A percentile compares a stretch with the other conserved stretches of the same genome.
Evolutionary conservation across 768 basidiomycete species (phyloP).

Genomic region (Pilatotrama ljubarskyi): DNA sequence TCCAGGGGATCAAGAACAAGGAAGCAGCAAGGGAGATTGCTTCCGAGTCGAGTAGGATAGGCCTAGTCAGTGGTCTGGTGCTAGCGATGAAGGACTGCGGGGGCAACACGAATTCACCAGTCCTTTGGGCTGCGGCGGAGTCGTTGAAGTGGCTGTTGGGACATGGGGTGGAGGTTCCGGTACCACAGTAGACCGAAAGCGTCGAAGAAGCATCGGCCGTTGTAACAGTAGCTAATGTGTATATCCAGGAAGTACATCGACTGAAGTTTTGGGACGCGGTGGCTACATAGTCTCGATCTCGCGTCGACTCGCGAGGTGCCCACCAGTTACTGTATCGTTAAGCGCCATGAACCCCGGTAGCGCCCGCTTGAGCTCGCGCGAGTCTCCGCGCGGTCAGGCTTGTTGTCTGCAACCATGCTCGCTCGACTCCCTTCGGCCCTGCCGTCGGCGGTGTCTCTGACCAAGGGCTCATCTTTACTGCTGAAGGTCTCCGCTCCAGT

Average conservation of each 20-base stretch:
- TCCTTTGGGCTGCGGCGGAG: constrained; percentile 53
- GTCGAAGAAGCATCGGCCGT: too few relatives aligned
- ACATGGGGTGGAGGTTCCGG: constrained; percentile 24
- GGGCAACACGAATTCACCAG: constrained; percentile 35
- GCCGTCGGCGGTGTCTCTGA: neutral
- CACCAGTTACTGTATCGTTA: too few relatives aligned
- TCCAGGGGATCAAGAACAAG: constrained; percentile 45
- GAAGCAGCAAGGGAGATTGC: constrained; percentile 44
- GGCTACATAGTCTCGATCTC: too few relatives aligned
- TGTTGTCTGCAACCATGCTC: constrained; percentile 9
- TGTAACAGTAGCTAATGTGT: too few relatives aligned
- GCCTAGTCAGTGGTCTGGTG: constrained; percentile 55
- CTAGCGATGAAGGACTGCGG: constrained; percentile 46
- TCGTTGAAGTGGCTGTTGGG: constrained; percentile 45
- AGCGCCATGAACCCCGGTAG: too few relatives aligned
- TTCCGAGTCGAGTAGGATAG: constrained; percentile 51
- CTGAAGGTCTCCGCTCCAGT: neutral
- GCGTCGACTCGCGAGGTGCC: too few relatives aligned
- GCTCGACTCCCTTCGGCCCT: constrained; percentile 9
- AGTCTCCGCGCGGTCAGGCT: too few relatives aligned
- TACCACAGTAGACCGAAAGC: constrained; percentile 1
- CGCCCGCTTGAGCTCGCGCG: too few relatives aligned
- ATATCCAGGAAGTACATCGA: too few relatives aligned
- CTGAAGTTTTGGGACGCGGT: too few relatives aligned
- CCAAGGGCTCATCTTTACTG: neutral